Base-by-base conservation (phyloP, 495 filamentous ascomycete species). In the Elaphomyces granulatus region DNA sequence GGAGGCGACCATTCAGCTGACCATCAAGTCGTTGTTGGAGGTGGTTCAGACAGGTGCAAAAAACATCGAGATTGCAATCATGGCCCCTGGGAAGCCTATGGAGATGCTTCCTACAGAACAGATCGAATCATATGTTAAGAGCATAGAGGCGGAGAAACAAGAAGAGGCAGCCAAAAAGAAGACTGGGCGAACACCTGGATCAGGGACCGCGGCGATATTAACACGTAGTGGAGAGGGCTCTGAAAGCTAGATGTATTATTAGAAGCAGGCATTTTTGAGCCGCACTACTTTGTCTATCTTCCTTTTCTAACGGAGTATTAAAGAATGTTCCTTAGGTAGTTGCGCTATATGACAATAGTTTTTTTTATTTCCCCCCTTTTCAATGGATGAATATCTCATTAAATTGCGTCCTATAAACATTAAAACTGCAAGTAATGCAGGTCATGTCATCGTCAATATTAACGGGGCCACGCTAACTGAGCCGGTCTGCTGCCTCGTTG, bases 41-140 rank as follows among this genome's bases (percentile, higher is more conserved):
- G 90, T 98, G 37, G 90, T 98, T 42, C 90, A 98, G 58, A 98
- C 90, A 10, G 90, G 90, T 36, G 92, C 90, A 19, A 98, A 98
- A 76, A 98, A 98, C 60, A 98, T 98, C 53, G 90, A 98, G 66
- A 94, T 98, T 49, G 90, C 90, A 20, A 81, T 98, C 58, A 95
- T 98, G 90, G 81, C 86, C 18, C 84, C 90, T n/a, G 88, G 84
- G 34, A 82, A 90, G 67, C 52, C 67, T 10, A 69, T 98, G 40
- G 92, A 96, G 73, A 88, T 95, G 83, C 71, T 98, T 45, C 81
- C 84, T 7, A 77, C 87, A 34, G 92, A 95, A 61, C 84, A 90
- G 43, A 95, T 98, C 47, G 90, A 98, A 67, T 69, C 71, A 36
- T 94, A 92, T 53, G 90, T 98, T 47, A 95, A 95, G 77, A 88